These are phyloP conservation scores for Eustoma russellianum DNA, from an alignment of 257 asterid species.

Conservation along the genomic window DNA sequence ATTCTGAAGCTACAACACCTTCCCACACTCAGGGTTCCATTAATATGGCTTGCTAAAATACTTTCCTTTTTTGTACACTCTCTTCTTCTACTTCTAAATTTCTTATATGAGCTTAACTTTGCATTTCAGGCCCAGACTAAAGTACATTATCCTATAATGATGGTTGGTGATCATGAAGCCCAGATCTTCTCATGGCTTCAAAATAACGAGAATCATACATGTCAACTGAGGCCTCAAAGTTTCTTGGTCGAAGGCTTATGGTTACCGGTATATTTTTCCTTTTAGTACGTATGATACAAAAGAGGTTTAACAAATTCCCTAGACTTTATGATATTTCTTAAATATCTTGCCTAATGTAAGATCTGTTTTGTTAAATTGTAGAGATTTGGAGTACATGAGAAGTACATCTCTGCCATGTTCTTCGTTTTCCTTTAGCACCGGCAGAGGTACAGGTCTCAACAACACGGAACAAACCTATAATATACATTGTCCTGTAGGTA, in stretches of 20 bases:
- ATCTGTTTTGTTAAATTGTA: constrained; percentile 12
- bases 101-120: background rate
- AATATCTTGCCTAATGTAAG: constrained; percentile 2
- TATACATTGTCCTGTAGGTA: constrained; percentile 9
- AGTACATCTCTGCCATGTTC: constrained; percentile 38
- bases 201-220: constrained; percentile 36
- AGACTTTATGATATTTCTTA: background rate
- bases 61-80: too few relatives aligned
- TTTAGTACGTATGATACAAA: background rate
- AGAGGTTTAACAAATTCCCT: background rate
- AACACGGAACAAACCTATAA: constrained; percentile 30
- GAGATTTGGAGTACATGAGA: constrained; percentile 44
- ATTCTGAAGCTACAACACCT: too few relatives aligned
- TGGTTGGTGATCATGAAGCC: constrained; percentile 38
- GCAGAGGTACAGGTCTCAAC: constrained; percentile 37
- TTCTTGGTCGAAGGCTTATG: constrained; percentile 42
- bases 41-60: too few relatives aligned
- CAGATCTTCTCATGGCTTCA: constrained; percentile 49
- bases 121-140: constrained; percentile 37
- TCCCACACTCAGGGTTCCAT: too few relatives aligned
- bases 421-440: constrained; percentile 30
- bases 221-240: constrained; percentile 42
- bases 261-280: background rate
- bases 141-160: constrained; percentile 30
- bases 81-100: too few relatives aligned